phyloP scores from a whole-genome alignment of 179 eudicot genomes.

The Spinacia oleracea region DNA sequence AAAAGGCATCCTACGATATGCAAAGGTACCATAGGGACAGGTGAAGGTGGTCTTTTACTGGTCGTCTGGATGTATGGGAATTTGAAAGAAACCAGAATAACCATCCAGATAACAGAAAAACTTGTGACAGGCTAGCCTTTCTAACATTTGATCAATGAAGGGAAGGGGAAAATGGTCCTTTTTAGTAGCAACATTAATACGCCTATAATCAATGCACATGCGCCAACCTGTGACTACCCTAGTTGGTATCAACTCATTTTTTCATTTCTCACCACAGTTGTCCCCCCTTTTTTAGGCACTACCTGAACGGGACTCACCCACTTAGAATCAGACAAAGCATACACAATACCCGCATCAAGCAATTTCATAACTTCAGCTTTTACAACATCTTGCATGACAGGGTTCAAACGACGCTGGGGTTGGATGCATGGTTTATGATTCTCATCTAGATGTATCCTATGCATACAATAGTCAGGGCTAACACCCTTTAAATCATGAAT shows the following conservation, averaged over 20 bases:
- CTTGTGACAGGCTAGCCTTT: neutral
- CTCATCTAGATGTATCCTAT: too few species aligned
- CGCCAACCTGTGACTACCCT: neutral
- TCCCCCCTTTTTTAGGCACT: too few species aligned
- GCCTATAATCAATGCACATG: neutral
- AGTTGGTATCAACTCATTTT: too few species aligned
- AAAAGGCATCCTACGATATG: neutral
- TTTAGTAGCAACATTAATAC: neutral
- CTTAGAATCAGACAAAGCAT: too few species aligned
- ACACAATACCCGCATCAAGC: too few species aligned
- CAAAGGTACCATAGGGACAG: neutral
- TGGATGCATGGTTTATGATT: too few species aligned
- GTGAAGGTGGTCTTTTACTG: neutral
- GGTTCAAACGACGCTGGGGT: too few species aligned
- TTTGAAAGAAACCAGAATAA: neutral
- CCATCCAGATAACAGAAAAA: neutral
- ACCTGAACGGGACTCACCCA: too few species aligned
- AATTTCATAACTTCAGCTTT: too few species aligned
- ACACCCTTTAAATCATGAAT: neutral
- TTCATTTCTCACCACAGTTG: too few species aligned
- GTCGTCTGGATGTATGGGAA: neutral
- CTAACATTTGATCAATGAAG: neutral
- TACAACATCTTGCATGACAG: too few species aligned
- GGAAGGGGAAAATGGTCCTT: neutral
- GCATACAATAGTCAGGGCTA: neutral